Evolutionary conservation across 257 asterid species (phyloP), one percentile per base, ranked within the genome.

Genomic region (Cruciata laevipes): DNA sequence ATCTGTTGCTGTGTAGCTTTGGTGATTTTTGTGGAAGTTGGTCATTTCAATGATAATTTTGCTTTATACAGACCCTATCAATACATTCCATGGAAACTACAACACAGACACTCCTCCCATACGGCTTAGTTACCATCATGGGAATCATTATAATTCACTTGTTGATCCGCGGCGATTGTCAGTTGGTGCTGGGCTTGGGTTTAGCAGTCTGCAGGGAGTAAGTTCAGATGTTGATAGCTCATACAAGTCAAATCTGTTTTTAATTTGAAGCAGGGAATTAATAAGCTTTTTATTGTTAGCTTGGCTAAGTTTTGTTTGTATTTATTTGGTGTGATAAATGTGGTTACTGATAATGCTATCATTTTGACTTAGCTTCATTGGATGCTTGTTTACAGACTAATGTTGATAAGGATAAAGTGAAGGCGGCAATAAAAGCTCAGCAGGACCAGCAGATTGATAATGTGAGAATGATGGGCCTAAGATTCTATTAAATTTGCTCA

Each of bases 361-460:
- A 31, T 4, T 31, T 25, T 73, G 27, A 56, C 63, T 24, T 25
- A 56, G 24, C 23, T 40, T 68, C 33, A 27, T 42, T 14, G 75
- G 35, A 27, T 78, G 7, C 68, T 69, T 23, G 74, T 7, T 71
- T 71, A 72, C 85, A 94, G 98, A 72, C 77, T 5, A 85, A 83
- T 65, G 73, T 89, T 5, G 96, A 87, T 44, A 87, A 79, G 80
- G 96, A 89, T 84, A 87, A 94, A 86, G 91, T 94, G 57, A 94
- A 94, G 83, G 99, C 96, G 23, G 98, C 99, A 37, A 94, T 94
- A 31, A 89, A 82, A 86, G 96, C 98, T 74, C 99, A 94, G 77
- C 98, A 90, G 77, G 99, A 94, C 74, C 99, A 94, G 77, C 99
- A 90, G 85, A 94, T 94, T 69, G 95, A 94, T 75, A 87, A 89